phyloP scores from a whole-genome alignment of 306 rosid species.

The Malus sieversii region DNA sequence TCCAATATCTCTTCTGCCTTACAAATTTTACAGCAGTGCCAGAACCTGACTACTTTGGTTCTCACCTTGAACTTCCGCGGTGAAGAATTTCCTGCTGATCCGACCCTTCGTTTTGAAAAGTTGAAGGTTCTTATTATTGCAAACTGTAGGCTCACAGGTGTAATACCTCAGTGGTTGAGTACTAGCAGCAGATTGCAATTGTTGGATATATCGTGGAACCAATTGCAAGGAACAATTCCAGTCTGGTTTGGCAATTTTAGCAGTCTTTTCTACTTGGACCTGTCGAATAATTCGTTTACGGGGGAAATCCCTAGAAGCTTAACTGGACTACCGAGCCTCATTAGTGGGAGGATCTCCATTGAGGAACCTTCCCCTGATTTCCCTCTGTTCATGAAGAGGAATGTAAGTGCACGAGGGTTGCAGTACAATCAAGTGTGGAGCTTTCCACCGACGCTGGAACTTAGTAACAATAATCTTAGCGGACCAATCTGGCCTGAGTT shows the following conservation, averaged over 20 bases:
- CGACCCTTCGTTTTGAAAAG: conserved; percentile 22
- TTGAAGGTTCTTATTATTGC: conserved; percentile 39
- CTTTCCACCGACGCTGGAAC: conserved; percentile 42
- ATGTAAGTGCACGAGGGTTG: conserved; percentile 27
- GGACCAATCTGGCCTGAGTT: conserved; percentile 49
- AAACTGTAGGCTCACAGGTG: conserved; percentile 39
- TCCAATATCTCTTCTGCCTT: conserved; percentile 33
- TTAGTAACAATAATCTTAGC: conserved; percentile 32
- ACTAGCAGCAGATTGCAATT: conserved; percentile 29
- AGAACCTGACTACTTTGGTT: conserved; percentile 42
- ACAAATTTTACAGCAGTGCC: conserved; percentile 30
- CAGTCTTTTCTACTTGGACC: conserved; percentile 45
- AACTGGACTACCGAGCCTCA: conserved; percentile 25
- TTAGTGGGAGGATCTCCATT: conserved; percentile 10
- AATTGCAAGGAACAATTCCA: conserved; percentile 35
- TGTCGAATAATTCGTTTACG: conserved; percentile 47
- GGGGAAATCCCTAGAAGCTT: conserved; percentile 36
- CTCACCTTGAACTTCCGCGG: conserved; percentile 38
- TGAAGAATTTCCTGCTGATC: conserved; percentile 35
- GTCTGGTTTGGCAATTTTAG: conserved; percentile 33
- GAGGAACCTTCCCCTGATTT: conserved; percentile 29
- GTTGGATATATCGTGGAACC: conserved; percentile 51
- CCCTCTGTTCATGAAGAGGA: conserved; percentile 38
- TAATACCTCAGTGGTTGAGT: conserved; percentile 43
- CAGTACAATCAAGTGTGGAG: conserved; percentile 43